phyloP scores from a whole-genome alignment of 306 rosid species.

The Astragalus glycyphyllos region DNA sequence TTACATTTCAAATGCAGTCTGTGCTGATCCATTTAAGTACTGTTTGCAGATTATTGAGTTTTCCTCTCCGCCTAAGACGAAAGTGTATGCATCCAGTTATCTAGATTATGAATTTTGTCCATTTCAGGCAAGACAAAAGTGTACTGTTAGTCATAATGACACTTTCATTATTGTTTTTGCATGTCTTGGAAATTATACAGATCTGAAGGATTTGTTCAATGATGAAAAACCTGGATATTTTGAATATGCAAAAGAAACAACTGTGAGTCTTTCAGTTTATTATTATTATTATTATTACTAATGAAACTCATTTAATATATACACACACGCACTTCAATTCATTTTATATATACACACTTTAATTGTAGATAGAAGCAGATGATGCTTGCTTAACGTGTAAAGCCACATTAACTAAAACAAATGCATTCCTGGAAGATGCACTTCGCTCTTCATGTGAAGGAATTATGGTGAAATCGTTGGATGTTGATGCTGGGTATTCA shows the following conservation, averaged over 20 bases:
- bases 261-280: constrained; percentile 59
- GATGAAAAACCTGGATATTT: constrained; percentile 76
- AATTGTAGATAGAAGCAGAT: constrained; percentile 77
- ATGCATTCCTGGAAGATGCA: constrained; percentile 73
- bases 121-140: constrained; percentile 32
- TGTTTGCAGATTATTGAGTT: constrained; percentile 74
- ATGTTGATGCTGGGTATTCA: constrained; percentile 84
- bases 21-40: constrained; percentile 45
- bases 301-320: constrained; percentile 16
- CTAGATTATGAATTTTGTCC: constrained; percentile 26
- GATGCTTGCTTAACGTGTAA: constrained; percentile 70
- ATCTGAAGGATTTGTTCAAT: constrained; percentile 69
- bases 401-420: constrained; percentile 60
- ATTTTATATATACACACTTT: constrained; percentile 24
- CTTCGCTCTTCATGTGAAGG: constrained; percentile 87
- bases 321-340: constrained; percentile 35
- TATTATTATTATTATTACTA: not conserved
- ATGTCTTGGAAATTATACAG: constrained; percentile 49
- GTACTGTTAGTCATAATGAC: constrained; percentile 20
- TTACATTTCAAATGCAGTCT: constrained; percentile 27
- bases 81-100: constrained; percentile 62
- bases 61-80: constrained; percentile 78
- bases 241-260: constrained; percentile 80
- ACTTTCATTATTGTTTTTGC: constrained; percentile 25
- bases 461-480: constrained; percentile 84